phyloP scores from a whole-genome alignment of 768 basidiomycete genomes.

The Tulasnella calospora region DNA sequence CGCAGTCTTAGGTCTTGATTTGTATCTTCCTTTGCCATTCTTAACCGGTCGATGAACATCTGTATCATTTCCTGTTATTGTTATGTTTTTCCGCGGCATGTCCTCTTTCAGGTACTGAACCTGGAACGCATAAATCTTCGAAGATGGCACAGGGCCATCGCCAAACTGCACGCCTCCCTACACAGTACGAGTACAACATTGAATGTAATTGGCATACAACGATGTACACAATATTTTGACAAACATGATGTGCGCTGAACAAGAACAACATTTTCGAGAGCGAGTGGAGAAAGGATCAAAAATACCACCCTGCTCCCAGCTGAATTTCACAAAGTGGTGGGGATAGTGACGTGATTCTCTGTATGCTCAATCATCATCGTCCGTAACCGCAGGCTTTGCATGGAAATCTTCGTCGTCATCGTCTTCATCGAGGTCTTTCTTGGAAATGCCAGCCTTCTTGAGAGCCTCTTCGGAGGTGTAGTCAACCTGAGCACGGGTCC shows the following conservation, averaged over 20 bases:
- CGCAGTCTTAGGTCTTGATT: constrained; percentile 26
- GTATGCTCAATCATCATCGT: neutral
- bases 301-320: neutral
- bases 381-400: constrained; percentile 1
- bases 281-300: neutral
- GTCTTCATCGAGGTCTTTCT: constrained; percentile 36
- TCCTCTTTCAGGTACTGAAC: neutral
- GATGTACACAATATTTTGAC: neutral
- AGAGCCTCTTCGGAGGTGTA: constrained; percentile 72
- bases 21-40: neutral
- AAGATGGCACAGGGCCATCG: neutral
- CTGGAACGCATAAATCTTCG: neutral
- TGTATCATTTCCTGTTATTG: neutral
- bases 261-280: neutral
- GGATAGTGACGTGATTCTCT: neutral
- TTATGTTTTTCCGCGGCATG: neutral
- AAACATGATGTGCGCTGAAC: neutral
- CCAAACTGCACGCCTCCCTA: neutral
- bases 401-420: constrained; percentile 34
- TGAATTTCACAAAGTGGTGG: neutral
- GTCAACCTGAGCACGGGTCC: constrained; percentile 70
- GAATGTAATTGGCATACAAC: neutral
- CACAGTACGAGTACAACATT: neutral
- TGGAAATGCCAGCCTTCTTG: constrained; percentile 48
- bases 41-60: neutral